Evolutionary conservation across 495 filamentous ascomycete species (phyloP), one percentile per base, ranked within the genome.

Genomic region (Aspergillus nidulans): DNA sequence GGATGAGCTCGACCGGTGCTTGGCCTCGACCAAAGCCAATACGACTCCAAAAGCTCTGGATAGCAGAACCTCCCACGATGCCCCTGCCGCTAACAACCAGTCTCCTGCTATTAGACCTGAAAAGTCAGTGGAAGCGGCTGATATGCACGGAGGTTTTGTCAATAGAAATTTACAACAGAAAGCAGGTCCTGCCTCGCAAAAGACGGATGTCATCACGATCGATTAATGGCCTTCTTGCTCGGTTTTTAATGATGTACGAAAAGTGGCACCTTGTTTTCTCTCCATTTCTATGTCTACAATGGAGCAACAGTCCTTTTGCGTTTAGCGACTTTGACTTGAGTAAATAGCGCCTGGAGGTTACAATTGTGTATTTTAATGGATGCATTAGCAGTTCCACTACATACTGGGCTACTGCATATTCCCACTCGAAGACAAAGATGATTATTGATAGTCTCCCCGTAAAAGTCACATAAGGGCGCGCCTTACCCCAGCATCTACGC

Each of bases 151-250:
- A 12, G 36, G 36, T 16, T 18, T 39, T 16, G 52, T 44, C 16
- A 56, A 52, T 28, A 58, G 12, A 34, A 43, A 32, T 3, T 44
- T 50, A 28, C 57, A 58, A 10, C 63, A 58, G 25, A 57, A 62
- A 28, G 26, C 43, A 20, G 55, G 32, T 18, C 34, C 25, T 49
- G 32, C 45, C 12, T 9, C 34, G 7, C 53, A 61, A 21, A 63
- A 59, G 21, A 45, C 65, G 19, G 66, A 73, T 59, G 49, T 75
- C 26, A 75, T 75, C 34, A 75, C 68, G 45, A 75, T 75, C 58
- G 72, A 75, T 52, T 75, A 39, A 24, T 3, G 7, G 25, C 18
- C 40, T 42, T 26, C 23, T 38, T 20, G 10, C 47, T 12, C 12
- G 28, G 10, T 23, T 49, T 34, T 6, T 13, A 36, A 16, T 21